phyloP scores from a whole-genome alignment of 768 basidiomycete species.

The Auriscalpium microsporum region DNA sequence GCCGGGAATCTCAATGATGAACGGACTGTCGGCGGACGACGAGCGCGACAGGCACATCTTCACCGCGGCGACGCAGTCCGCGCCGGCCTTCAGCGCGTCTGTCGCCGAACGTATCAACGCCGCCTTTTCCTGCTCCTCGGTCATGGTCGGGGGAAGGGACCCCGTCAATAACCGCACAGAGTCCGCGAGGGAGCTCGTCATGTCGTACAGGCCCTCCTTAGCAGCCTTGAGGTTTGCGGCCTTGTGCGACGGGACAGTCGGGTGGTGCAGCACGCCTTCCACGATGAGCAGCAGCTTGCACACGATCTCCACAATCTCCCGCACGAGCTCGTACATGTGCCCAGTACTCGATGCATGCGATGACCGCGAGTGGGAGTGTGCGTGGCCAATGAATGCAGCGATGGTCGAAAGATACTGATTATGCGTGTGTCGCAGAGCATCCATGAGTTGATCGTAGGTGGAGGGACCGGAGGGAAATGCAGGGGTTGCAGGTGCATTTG shows the following conservation, averaged over 20 bases:
- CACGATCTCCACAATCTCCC: conserved; percentile 89
- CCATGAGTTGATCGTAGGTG: conserved; percentile 58
- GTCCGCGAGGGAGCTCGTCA: conserved; percentile 81
- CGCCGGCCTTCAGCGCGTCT: conserved; percentile 75
- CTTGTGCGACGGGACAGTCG: conserved; percentile 57
- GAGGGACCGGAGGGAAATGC: conserved; percentile 67
- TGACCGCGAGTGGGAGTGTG: conserved; percentile 82
- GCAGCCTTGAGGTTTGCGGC: conserved; percentile 56
- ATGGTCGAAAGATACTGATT: conserved; percentile 89
- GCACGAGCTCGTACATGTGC: conserved; percentile 90
- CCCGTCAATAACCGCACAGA: conserved; percentile 73
- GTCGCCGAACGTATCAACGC: conserved; percentile 79
- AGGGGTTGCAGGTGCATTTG: conserved; percentile 36
- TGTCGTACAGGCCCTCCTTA: conserved; percentile 76
- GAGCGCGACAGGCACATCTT: conserved; percentile 65
- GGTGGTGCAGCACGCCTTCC: conserved; percentile 76
- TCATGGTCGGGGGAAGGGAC: conserved; percentile 34
- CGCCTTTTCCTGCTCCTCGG: conserved; percentile 79
- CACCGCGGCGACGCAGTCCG: conserved; percentile 82
- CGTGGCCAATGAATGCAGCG: conserved; percentile 95
- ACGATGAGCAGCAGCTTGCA: conserved; percentile 87
- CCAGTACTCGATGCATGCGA: conserved; percentile 92
- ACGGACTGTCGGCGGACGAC: conserved; percentile 50
- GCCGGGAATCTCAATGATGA: conserved; percentile 56
- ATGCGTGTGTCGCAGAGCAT: conserved; percentile 74